Percentiles rank a stretch among this genome's conserved stretches.
Evolutionary conservation across 2,329 filamentous ascomycete species (phyloP).

Genomic region (Canariomyces notabilis): DNA sequence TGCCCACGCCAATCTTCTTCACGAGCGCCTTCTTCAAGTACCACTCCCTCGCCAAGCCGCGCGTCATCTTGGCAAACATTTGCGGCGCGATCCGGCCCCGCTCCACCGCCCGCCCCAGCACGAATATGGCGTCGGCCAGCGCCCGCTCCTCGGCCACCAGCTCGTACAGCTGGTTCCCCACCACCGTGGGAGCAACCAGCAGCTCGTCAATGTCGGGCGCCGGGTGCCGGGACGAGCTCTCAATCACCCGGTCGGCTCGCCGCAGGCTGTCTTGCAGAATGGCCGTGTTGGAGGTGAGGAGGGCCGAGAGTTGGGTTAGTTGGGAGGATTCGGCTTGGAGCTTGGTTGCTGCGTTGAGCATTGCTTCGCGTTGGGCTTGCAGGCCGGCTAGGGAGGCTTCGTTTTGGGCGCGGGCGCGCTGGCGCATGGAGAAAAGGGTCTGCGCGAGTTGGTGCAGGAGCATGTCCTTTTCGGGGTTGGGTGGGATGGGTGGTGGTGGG

Average conservation of each 20-base stretch:
- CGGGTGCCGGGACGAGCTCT: slow-evolving; percentile 61
- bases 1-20: slow-evolving; percentile 69
- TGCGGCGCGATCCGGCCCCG: slow-evolving; percentile 63
- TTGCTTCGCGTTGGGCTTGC: slow-evolving; percentile 71
- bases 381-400: slow-evolving; percentile 69
- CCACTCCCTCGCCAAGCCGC: slow-evolving; percentile 70
- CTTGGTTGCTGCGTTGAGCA: slow-evolving; percentile 62
- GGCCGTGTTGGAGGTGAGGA: slow-evolving; percentile 70
- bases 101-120: slow-evolving; percentile 70
- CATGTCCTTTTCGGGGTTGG: slow-evolving; percentile 92
- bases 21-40: slow-evolving; percentile 79
- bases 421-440: slow-evolving; percentile 63
- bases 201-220: slow-evolving; percentile 82
- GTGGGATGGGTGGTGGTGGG: slow-evolving; percentile 79
- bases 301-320: slow-evolving; percentile 63
- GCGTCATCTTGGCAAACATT: slow-evolving; percentile 75
- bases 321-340: slow-evolving; percentile 70
- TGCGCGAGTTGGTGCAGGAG: slow-evolving; percentile 71
- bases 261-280: slow-evolving; percentile 73
- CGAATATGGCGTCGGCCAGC: slow-evolving; percentile 80
- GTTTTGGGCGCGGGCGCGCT: slow-evolving; percentile 66
- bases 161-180: slow-evolving; percentile 86
- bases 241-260: slow-evolving; percentile 73
- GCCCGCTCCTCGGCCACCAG: slow-evolving; percentile 85
- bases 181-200: slow-evolving; percentile 87